phyloP scores from a whole-genome alignment of 129 eudicot genomes.

The Escallonia rubra region DNA sequence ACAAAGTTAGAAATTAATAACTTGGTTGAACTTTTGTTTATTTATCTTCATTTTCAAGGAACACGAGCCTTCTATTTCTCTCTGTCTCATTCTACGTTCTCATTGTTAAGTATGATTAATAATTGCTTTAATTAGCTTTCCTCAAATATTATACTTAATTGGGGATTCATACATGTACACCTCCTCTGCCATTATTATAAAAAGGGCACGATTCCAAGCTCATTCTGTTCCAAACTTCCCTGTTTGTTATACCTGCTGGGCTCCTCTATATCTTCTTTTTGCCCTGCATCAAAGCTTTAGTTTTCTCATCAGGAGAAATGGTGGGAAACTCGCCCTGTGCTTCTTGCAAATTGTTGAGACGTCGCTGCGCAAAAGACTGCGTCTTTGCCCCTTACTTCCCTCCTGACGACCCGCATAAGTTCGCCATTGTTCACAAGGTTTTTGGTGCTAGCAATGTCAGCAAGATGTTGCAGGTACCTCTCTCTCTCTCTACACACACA shows the following conservation, averaged over 20 bases:
- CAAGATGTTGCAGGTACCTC: slow-evolving; percentile 94
- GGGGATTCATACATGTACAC: slow-evolving; percentile 8
- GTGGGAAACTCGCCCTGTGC: slow-evolving; percentile 96
- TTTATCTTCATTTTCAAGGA: no score
- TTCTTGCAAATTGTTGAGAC: slow-evolving; percentile 84
- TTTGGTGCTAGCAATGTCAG: slow-evolving; percentile 97
- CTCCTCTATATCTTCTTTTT: slow-evolving; percentile 5
- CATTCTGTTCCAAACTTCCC: slow-evolving; percentile 48
- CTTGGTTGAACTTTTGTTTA: no score
- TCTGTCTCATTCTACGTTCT: no score
- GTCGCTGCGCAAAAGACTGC: slow-evolving; percentile 92
- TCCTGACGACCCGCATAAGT: slow-evolving; percentile 96
- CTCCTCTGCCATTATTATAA: slow-evolving; percentile 54
- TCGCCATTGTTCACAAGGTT: slow-evolving; percentile 95
- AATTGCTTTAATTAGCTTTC: slow-evolving; percentile 1
- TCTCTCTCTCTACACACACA: slow-evolving; percentile 1
- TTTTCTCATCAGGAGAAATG: slow-evolving; percentile 13
- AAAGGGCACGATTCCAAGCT: slow-evolving; percentile 29
- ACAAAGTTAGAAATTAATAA: no score
- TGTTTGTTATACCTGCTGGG: slow-evolving; percentile 13
- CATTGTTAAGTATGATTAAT: neutral
- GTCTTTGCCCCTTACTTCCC: slow-evolving; percentile 92
- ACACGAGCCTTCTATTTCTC: no score
- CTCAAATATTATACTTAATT: neutral
- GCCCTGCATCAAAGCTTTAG: neutral